These are phyloP conservation scores for Carex parvula DNA, from an alignment of 176 grass and related monocot genomes.

Conservation along the genomic window DNA sequence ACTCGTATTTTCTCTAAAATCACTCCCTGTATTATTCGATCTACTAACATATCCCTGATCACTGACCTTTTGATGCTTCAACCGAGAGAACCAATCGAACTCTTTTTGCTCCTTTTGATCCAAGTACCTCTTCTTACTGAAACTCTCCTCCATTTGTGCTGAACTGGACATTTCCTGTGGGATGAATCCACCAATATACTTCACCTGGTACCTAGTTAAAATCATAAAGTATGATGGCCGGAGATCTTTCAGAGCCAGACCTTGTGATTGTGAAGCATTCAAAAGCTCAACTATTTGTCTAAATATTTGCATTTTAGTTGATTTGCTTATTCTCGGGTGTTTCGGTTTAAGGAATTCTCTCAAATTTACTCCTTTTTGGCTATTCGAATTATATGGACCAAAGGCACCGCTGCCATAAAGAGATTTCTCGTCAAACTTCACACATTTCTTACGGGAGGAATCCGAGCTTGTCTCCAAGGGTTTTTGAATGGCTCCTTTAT, in stretches of 20 bases:
- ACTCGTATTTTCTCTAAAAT: conserved; percentile 38
- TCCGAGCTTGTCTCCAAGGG: conserved; percentile 40
- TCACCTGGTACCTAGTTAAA: conserved; percentile 48
- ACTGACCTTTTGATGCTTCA: conserved; percentile 66
- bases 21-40: conserved; percentile 25
- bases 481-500: conserved; percentile 37
- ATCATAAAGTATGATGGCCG: conserved; percentile 71
- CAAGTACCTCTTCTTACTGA: conserved; percentile 57
- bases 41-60: conserved; percentile 33
- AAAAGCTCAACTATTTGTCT: conserved; percentile 72
- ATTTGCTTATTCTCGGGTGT: conserved; percentile 47
- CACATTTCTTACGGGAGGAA: conserved; percentile 26
- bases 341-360: conserved; percentile 66
- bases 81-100: conserved; percentile 25
- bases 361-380: conserved; percentile 43
- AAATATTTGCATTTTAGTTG: conserved; percentile 79
- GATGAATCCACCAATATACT: conserved; percentile 62
- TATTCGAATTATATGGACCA: neutral
- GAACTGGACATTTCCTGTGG: conserved; percentile 44
- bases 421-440: conserved; percentile 34
- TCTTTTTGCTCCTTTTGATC: conserved; percentile 39
- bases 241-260: conserved; percentile 60
- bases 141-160: conserved; percentile 34
- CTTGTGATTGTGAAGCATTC: conserved; percentile 60
- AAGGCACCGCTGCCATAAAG: conserved; percentile 18